Evolutionary conservation across 2,329 filamentous ascomycete species (phyloP).

Genomic region (Beauveria rudraprayagi): DNA sequence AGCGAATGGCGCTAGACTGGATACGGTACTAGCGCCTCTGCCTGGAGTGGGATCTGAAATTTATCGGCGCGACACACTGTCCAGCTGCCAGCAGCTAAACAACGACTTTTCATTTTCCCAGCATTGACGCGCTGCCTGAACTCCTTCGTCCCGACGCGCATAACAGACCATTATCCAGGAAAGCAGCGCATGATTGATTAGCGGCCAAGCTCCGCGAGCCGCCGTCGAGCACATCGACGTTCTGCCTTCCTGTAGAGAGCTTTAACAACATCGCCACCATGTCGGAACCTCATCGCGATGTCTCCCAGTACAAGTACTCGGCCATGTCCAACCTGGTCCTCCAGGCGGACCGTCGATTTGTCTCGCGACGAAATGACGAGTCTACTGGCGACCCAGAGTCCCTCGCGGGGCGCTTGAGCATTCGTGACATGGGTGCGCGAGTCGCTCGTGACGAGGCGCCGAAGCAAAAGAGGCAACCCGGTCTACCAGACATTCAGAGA

Average conservation of each 20-base stretch:
- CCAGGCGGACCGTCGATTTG: constrained; percentile 96
- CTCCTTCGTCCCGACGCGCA: background rate
- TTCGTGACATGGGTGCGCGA: constrained; percentile 87
- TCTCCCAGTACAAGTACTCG: constrained; percentile 98
- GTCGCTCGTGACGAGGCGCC: constrained; percentile 73
- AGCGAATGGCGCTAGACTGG: constrained; percentile 11
- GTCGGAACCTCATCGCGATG: constrained; percentile 70
- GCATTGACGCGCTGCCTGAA: constrained; percentile 6
- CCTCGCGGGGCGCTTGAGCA: constrained; percentile 84
- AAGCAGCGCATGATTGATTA: constrained; percentile 10
- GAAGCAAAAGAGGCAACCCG: constrained; percentile 68
- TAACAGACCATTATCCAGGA: background rate
- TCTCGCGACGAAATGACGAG: constrained; percentile 87
- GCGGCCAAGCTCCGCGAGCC: constrained; percentile 11
- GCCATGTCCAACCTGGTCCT: constrained; percentile 99
- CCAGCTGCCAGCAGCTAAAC: constrained; percentile 13
- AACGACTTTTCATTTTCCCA: background rate
- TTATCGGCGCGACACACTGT: constrained; percentile 23
- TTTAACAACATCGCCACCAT: constrained; percentile 40
- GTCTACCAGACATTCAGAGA: constrained; percentile 62
- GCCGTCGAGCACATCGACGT: constrained; percentile 12
- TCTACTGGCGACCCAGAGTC: constrained; percentile 96
- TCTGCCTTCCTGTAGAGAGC: constrained; percentile 1
- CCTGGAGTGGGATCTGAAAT: constrained; percentile 24
- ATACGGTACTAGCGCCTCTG: constrained; percentile 9